Conservation (phyloP, 2,329 filamentous ascomycete species). For the Diaporthe citri region DNA sequence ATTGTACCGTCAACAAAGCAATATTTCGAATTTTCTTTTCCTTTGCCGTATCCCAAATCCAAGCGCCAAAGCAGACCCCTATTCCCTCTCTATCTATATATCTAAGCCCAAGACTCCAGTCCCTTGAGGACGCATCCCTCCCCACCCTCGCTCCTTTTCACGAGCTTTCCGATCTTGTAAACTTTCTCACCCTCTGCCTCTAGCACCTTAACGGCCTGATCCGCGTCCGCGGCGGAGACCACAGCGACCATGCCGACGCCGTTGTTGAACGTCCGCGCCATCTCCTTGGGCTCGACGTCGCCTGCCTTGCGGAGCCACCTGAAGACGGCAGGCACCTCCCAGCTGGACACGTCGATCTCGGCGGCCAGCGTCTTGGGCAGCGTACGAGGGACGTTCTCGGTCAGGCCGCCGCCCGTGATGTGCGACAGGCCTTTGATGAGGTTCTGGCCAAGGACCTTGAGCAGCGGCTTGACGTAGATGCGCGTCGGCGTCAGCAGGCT, state of each 20-base stretch:
- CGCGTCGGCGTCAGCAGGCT: slow-evolving; percentile 89
- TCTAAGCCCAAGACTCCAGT: slow-evolving; percentile 37
- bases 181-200: slow-evolving; percentile 81
- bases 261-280: slow-evolving; percentile 94
- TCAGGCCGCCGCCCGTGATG: slow-evolving; percentile 93
- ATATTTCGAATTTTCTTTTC: not conserved
- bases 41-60: not conserved
- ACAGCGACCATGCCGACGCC: slow-evolving; percentile 95
- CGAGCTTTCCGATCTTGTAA: slow-evolving; percentile 79
- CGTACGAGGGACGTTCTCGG: slow-evolving; percentile 96
- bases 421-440: slow-evolving; percentile 94
- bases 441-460: slow-evolving; percentile 71
- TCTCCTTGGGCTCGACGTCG: slow-evolving; percentile 82
- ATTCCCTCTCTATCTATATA: not conserved
- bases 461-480: slow-evolving; percentile 90
- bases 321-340: slow-evolving; percentile 84
- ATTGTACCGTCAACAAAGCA: not conserved
- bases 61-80: slow-evolving; percentile 8
- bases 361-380: slow-evolving; percentile 83
- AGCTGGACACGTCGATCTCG: slow-evolving; percentile 81
- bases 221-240: slow-evolving; percentile 74
- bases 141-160: slow-evolving; percentile 60
- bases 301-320: slow-evolving; percentile 83
- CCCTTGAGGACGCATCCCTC: slow-evolving; percentile 67
- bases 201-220: slow-evolving; percentile 71